Percentiles rank a stretch among this genome's conserved stretches.
Evolutionary conservation across 2,329 filamentous ascomycete species (phyloP).

Genomic region (Neofusicoccum parvum): DNA sequence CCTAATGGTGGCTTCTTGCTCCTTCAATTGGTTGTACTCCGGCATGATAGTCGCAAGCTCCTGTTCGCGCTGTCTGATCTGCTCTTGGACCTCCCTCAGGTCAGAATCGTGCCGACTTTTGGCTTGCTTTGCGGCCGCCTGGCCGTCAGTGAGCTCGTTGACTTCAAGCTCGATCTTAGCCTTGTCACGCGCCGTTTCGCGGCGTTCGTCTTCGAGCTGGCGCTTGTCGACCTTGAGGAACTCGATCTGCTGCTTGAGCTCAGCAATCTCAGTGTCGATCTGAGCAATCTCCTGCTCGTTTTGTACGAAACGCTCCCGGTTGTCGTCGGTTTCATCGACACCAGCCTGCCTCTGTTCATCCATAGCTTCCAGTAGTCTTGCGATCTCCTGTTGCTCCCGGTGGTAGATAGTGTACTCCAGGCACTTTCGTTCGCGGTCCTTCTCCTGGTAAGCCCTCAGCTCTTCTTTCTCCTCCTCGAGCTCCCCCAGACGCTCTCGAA

Average conservation of each 20-base stretch:
- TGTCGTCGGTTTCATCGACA: slow-evolving; percentile 80
- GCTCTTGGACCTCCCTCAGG: slow-evolving; percentile 69
- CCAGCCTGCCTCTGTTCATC: slow-evolving; percentile 81
- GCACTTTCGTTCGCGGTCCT: slow-evolving; percentile 87
- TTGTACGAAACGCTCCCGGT: slow-evolving; percentile 72
- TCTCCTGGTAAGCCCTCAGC: slow-evolving; percentile 88
- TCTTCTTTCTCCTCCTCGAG: slow-evolving; percentile 98
- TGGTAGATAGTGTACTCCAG: slow-evolving; percentile 94
- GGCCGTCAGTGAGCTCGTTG: slow-evolving; percentile 80
- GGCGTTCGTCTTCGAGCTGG: slow-evolving; percentile 87
- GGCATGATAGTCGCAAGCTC: slow-evolving; percentile 78
- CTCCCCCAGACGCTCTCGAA: slow-evolving; percentile 85
- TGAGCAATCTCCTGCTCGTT: slow-evolving; percentile 78
- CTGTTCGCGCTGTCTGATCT: slow-evolving; percentile 74
- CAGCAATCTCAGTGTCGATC: slow-evolving; percentile 77
- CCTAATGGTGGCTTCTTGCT: slow-evolving; percentile 71
- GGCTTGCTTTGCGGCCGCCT: slow-evolving; percentile 74
- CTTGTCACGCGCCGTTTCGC: slow-evolving; percentile 74
- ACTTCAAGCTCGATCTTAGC: slow-evolving; percentile 86
- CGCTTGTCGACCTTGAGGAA: slow-evolving; percentile 81
- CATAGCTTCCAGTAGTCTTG: slow-evolving; percentile 76
- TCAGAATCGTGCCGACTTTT: slow-evolving; percentile 72
- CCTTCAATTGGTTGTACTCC: slow-evolving; percentile 71
- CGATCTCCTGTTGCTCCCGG: slow-evolving; percentile 79
- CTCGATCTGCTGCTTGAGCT: slow-evolving; percentile 80